Percentiles rank a stretch among this genome's conserved stretches.
These are phyloP conservation scores for Phytophthora rubi DNA, from an alignment of 352 stramenopile species.

Conservation along the genomic window DNA sequence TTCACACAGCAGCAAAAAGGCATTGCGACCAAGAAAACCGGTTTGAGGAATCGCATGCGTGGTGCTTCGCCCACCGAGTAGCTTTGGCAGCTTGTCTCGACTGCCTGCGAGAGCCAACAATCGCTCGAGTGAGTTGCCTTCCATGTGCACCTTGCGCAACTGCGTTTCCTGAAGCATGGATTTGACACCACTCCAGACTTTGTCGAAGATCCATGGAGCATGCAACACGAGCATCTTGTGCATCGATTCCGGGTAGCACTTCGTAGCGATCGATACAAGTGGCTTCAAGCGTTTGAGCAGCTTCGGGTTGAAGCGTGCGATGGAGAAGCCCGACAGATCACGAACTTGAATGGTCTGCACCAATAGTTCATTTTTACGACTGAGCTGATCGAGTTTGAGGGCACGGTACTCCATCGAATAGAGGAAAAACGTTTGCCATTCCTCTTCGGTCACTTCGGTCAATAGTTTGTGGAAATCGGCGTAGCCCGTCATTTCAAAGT, in stretches of 20 bases:
- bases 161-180: conserved; percentile 71
- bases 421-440: conserved; percentile 73
- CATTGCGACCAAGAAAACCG: conserved; percentile 65
- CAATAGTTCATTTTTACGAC: conserved; percentile 57
- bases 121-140: conserved; percentile 50
- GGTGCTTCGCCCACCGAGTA: conserved; percentile 65
- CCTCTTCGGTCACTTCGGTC: conserved; percentile 65
- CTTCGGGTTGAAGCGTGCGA: conserved; percentile 63
- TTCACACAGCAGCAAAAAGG: conserved; percentile 72
- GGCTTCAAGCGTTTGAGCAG: conserved; percentile 55
- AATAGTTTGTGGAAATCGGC: conserved; percentile 65
- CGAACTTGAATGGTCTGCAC: conserved; percentile 70
- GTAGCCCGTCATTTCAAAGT: conserved; percentile 79
- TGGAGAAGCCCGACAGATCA: conserved; percentile 71
- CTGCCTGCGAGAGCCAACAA: conserved; percentile 55
- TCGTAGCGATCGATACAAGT: conserved; percentile 54
- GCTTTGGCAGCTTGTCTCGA: conserved; percentile 59
- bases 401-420: conserved; percentile 81
- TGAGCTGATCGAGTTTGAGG: conserved; percentile 71
- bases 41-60: conserved; percentile 66
- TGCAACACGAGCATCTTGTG: conserved; percentile 65
- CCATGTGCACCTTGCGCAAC: conserved; percentile 67
- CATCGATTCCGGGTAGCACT: conserved; percentile 72
- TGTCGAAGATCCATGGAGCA: conserved; percentile 77
- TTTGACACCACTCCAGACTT: conserved; percentile 65